phyloP scores from a whole-genome alignment of 176 grass and related monocot species.

The Lolium perenne region DNA sequence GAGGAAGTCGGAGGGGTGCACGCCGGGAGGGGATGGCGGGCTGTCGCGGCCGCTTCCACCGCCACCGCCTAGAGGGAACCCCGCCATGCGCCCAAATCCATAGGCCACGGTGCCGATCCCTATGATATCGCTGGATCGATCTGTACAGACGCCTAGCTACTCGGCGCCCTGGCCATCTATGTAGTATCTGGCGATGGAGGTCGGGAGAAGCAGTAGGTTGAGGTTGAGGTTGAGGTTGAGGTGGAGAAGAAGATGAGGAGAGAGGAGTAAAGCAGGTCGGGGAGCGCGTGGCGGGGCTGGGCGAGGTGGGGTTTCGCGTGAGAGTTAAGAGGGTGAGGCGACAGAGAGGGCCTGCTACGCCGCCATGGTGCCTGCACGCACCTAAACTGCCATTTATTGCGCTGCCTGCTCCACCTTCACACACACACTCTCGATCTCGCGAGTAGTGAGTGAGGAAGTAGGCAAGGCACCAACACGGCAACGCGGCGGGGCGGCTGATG shows the following conservation, averaged over 20 bases:
- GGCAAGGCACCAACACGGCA: conserved; percentile 32
- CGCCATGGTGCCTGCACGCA: conserved; percentile 85
- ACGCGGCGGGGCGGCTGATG: conserved; percentile 23
- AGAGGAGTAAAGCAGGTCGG: conserved; percentile 26
- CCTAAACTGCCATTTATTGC: conserved; percentile 84
- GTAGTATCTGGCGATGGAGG: not conserved
- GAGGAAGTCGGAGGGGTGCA: conserved; percentile 68
- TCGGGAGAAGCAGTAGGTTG: not conserved
- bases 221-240: not conserved
- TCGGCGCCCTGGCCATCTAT: conserved; percentile 27
- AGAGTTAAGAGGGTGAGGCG: conserved; percentile 69
- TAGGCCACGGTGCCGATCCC: conserved; percentile 49
- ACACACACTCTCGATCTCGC: too few relatives aligned
- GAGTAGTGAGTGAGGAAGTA: not conserved
- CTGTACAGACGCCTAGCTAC: not conserved
- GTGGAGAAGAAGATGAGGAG: not conserved
- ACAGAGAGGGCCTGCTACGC: conserved; percentile 92
- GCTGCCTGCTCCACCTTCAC: conserved; percentile 14
- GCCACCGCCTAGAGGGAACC: conserved; percentile 82
- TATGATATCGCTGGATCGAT: not conserved
- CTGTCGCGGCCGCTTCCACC: conserved; percentile 61
- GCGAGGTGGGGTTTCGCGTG: not conserved
- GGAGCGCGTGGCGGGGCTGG: not conserved
- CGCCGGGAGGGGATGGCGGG: conserved; percentile 42
- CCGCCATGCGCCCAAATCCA: conserved; percentile 83